These are phyloP conservation scores for Naumovozyma dairenensis DNA, from an alignment of 805 yeast species.

Conservation along the genomic window DNA sequence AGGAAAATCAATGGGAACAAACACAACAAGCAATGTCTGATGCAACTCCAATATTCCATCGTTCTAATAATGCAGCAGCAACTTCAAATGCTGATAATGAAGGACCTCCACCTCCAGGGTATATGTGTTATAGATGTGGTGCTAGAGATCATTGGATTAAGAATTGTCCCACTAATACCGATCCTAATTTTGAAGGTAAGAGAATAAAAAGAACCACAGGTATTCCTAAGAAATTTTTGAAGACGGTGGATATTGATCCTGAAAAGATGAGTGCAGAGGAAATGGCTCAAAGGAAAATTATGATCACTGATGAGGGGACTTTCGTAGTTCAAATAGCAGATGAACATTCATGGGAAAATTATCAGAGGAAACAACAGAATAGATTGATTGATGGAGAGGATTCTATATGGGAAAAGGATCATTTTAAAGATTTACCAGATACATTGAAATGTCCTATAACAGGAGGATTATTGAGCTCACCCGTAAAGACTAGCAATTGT, in stretches of 20 bases:
- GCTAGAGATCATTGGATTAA: slow-evolving; percentile 93
- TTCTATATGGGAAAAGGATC: slow-evolving; percentile 39
- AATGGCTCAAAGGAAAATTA: slow-evolving; percentile 45
- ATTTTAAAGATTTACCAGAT: slow-evolving; percentile 37
- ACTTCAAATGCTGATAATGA: slow-evolving; percentile 33
- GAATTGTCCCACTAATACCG: slow-evolving; percentile 88
- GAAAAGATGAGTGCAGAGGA: slow-evolving; percentile 55
- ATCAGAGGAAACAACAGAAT: slow-evolving; percentile 51
- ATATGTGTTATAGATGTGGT: slow-evolving; percentile 94
- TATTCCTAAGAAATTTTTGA: slow-evolving; percentile 87
- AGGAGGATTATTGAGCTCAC: slow-evolving; percentile 52
- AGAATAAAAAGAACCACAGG: slow-evolving; percentile 90
- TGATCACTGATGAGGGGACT: slow-evolving; percentile 91
- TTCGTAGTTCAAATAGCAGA: slow-evolving; percentile 96
- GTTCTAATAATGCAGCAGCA: slow-evolving; percentile 27
- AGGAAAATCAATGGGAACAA: slow-evolving; percentile 89
- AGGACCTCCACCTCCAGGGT: slow-evolving; percentile 83
- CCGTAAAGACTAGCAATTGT: slow-evolving; percentile 75
- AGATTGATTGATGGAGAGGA: slow-evolving; percentile 31
- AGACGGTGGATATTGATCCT: slow-evolving; percentile 52
- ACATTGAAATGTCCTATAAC: slow-evolving; percentile 64
- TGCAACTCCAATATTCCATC: slow-evolving; percentile 65
- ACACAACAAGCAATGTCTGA: slow-evolving; percentile 86
- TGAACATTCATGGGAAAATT: slow-evolving; percentile 78
- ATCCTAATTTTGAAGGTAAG: slow-evolving; percentile 89